Conservation (phyloP, 2,329 filamentous ascomycete genomes). For the Fusarium tricinctum region DNA sequence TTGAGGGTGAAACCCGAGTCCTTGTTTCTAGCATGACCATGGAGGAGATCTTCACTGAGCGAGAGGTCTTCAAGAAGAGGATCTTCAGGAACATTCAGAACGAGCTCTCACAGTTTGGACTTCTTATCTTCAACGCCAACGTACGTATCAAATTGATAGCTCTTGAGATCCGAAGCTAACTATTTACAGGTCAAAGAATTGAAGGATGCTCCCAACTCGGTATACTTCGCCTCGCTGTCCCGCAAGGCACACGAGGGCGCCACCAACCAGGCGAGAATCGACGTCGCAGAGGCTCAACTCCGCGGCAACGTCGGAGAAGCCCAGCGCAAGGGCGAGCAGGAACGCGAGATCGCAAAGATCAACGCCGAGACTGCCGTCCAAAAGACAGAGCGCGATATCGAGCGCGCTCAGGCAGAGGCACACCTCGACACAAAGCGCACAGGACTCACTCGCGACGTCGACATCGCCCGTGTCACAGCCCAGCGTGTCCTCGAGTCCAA, state of each 20-base stretch:
- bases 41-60: slow-evolving; percentile 87
- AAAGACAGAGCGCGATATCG: slow-evolving; percentile 86
- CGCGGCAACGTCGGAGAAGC: slow-evolving; percentile 82
- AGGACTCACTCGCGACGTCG: slow-evolving; percentile 78
- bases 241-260: slow-evolving; percentile 89
- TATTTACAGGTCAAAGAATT: slow-evolving; percentile 76
- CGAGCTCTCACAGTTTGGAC: slow-evolving; percentile 84
- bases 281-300: slow-evolving; percentile 74
- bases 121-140: slow-evolving; percentile 79
- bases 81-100: slow-evolving; percentile 82
- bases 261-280: slow-evolving; percentile 80
- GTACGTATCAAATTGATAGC: slow-evolving; percentile 44
- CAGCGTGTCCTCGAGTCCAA: slow-evolving; percentile 78
- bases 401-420: slow-evolving; percentile 84
- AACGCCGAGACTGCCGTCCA: slow-evolving; percentile 86
- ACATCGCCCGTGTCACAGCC: slow-evolving; percentile 81
- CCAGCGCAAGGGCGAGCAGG: slow-evolving; percentile 82
- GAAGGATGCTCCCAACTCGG: slow-evolving; percentile 83
- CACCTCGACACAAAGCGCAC: slow-evolving; percentile 80
- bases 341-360: slow-evolving; percentile 90
- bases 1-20: slow-evolving; percentile 87
- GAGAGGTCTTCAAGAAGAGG: slow-evolving; percentile 81
- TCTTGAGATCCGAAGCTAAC: background rate
- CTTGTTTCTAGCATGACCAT: slow-evolving; percentile 92
- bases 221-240: slow-evolving; percentile 85